Evolutionary conservation across 805 yeast species (phyloP), one percentile per base, ranked within the genome.

Genomic region (Maudiozyma barnettii): DNA sequence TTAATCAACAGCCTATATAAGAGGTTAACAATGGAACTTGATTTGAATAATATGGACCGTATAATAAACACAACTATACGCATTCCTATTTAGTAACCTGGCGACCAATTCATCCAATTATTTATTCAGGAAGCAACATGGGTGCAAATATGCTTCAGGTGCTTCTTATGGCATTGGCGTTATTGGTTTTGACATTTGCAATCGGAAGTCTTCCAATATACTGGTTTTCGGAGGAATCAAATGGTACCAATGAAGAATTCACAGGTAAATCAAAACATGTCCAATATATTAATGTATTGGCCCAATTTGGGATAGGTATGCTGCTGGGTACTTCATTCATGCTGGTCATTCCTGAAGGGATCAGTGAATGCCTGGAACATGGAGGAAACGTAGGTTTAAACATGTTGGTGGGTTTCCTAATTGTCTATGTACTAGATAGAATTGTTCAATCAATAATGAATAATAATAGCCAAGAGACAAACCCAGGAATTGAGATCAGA

Each of bases 261-360:
- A 5, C 21, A 5, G 45, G 39, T 6, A 39, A 36, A 30, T 29
- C 41, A 26, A 43, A 30, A 3, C 38, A 33, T 29, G 45, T 37
- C 4, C 47, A 56, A 4, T 46, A 52, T 26, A 61, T 75, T 30
- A 61, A 64, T 21, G 50, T 59, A 29, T 52, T 73, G 9, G 74
- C 82, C 1, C 68, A 72, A 12, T 68, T 78, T 54, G 76, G 82
- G 49, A 69, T 75, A 51, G 85, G 84, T 1, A 65, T 79, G 54
- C 61, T 79, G 45, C 59, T 78, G 10, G 78, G 83, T 3, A 75
- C 83, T 0, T 71, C 79, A 0, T 63, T 78, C 47, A 71, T 73
- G 47, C 59, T 79, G 18, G 75, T 79, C 10, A 69, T 79, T 20
- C 84, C 84, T 0, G 85, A 79, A 55, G 84, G 83, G 3, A 61